These are phyloP conservation scores for Talaromyces thailandensis DNA, from an alignment of 495 filamentous ascomycete genomes.

Conservation along the genomic window DNA sequence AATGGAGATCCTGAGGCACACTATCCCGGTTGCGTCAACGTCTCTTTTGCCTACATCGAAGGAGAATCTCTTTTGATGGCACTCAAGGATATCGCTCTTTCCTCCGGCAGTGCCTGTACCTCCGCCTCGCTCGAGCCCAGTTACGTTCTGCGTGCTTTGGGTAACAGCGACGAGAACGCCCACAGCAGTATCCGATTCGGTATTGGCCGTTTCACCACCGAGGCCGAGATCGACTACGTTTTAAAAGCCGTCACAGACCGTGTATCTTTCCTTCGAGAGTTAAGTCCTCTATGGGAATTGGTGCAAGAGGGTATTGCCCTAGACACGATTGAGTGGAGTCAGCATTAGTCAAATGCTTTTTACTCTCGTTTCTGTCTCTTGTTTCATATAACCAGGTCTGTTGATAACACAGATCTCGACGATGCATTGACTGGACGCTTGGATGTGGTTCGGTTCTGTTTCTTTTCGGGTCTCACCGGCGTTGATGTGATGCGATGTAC, in stretches of 20 bases:
- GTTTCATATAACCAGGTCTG: neutral
- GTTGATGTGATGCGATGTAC: neutral
- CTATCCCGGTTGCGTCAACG: constrained; percentile 96
- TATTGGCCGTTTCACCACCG: constrained; percentile 93
- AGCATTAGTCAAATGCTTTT: constrained; percentile 52
- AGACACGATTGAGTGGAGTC: constrained; percentile 96
- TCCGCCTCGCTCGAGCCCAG: constrained; percentile 93
- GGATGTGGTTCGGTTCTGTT: neutral
- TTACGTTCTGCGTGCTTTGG: constrained; percentile 88
- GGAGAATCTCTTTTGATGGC: constrained; percentile 98
- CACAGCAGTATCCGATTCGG: constrained; percentile 97
- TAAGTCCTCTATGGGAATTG: constrained; percentile 95
- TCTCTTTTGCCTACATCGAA: constrained; percentile 97
- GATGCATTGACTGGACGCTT: neutral
- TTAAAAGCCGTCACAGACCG: constrained; percentile 86
- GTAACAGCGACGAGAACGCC: constrained; percentile 92
- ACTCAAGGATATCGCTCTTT: constrained; percentile 93
- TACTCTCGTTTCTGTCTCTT: neutral
- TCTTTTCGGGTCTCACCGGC: neutral
- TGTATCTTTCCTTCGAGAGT: constrained; percentile 84
- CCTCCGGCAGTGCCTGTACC: constrained; percentile 94
- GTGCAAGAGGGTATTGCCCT: constrained; percentile 95
- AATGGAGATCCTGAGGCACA: constrained; percentile 78
- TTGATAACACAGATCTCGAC: neutral
- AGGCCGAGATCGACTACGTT: constrained; percentile 94